Evolutionary conservation across 2,329 filamentous ascomycete species (phyloP).

Genomic region (Achaetomium macrosporum): DNA sequence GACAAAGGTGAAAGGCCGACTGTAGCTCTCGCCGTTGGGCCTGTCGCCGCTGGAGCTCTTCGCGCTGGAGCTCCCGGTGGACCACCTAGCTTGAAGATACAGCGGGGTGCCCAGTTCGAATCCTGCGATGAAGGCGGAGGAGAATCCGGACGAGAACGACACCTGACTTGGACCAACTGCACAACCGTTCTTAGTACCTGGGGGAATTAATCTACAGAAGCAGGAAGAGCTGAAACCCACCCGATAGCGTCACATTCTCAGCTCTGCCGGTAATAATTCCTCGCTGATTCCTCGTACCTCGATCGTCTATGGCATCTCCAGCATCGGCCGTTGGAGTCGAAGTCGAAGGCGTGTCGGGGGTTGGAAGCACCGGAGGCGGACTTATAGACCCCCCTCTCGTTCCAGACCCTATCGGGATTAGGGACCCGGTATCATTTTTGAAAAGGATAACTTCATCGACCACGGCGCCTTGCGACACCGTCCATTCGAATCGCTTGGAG

Average conservation of each 20-base stretch:
- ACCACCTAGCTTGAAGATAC: constrained; percentile 19
- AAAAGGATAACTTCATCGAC: not conserved
- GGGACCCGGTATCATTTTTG: not conserved
- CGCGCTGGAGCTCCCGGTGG: too few relatives aligned
- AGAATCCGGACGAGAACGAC: too few relatives aligned
- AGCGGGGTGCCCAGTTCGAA: not conserved
- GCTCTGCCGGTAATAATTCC: not conserved
- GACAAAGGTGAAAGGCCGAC: constrained; percentile 17
- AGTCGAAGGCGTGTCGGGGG: not conserved
- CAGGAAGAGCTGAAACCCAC: too few relatives aligned
- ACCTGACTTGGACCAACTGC: too few relatives aligned
- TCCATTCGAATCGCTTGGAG: not conserved
- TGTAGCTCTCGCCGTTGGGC: constrained; percentile 18
- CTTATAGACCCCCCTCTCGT: too few relatives aligned
- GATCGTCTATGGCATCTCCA: too few relatives aligned
- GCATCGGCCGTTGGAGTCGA: not conserved
- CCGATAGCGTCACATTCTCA: not conserved
- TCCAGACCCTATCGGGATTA: not conserved
- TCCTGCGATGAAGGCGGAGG: too few relatives aligned
- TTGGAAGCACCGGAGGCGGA: too few relatives aligned
- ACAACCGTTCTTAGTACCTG: too few relatives aligned
- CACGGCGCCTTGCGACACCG: not conserved
- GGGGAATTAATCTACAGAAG: too few relatives aligned
- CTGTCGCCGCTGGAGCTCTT: too few relatives aligned
- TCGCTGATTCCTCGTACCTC: too few relatives aligned